Base-by-base conservation (phyloP, 345 rosid species). In the Arabis alpina region DNA sequence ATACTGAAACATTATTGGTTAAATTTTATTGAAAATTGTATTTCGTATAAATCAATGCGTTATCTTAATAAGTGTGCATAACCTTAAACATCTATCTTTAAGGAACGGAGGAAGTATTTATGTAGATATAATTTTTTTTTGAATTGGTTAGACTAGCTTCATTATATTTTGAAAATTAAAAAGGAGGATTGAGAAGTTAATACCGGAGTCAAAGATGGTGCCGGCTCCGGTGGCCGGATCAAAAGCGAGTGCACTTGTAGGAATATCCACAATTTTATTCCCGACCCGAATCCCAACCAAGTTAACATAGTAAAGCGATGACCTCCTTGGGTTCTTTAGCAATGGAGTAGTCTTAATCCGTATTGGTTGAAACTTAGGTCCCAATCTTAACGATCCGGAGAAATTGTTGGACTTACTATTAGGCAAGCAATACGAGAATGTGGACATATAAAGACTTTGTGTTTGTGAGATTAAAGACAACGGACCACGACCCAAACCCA, bases 341-440 rank as follows among this genome's bases (percentile, higher is more conserved):
- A 94, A 68, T 0, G 96, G 98, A 8, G 98, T 94, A 67, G 53
- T 80, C 82, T 89, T 91, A 49, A 91, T 94, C 45, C 82, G 82
- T 36, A 43, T 43, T 25, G 98, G 99, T 79, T 94, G 99, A 4
- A 80, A 83, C 28, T 42, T 62, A 11, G 97, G 99, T 24, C 99
- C 98, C 34, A 94, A 85, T 61, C 92, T 83, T 56, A 94, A 47
- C 7, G 99, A 85, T 61, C 99, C 98, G 8, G 99, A 88, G 79
- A 91, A 94, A 73, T 79, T 88, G 6, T 58, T 50, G 0, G 96
- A 73, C 89, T 77, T 91, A 59, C 86, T 83, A 73, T 85, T 87
- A 8, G 99, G 99, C 76, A 94, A 78, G 79, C 99, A 94, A 48
- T 89, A 94, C 0, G 99, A 94, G 76, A 94, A 94, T 1, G 96